Conservation (phyloP, 1,284 basidiomycete genomes). For the Austroboletus novae-zelandiae region DNA sequence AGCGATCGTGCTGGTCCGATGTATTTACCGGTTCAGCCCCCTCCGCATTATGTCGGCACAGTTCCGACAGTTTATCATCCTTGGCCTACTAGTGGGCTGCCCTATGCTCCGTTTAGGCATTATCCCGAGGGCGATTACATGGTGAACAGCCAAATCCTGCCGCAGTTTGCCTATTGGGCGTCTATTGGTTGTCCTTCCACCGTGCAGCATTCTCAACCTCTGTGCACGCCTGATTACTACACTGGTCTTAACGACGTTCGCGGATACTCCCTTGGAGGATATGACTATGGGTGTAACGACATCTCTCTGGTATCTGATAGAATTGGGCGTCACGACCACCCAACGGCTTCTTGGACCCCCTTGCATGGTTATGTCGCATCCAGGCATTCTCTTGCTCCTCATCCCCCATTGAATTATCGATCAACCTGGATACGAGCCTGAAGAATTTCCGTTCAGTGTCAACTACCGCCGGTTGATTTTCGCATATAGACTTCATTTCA, state of each 20-base stretch:
- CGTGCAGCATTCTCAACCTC: conserved; percentile 54
- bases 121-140: conserved; percentile 18
- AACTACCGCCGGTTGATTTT: conserved; percentile 20
- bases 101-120: conserved; percentile 31
- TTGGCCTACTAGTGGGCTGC: conserved; percentile 38
- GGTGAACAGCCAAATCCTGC: conserved; percentile 10
- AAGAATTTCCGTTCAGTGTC: conserved; percentile 21
- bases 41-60: conserved; percentile 28
- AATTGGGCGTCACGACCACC: conserved; percentile 35
- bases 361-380: conserved; percentile 37
- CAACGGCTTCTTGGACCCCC: conserved; percentile 43
- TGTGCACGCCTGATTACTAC: conserved; percentile 49
- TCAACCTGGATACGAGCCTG: conserved; percentile 52
- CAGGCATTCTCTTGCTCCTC: conserved; percentile 38
- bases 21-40: conserved; percentile 65
- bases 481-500: conserved; percentile 26
- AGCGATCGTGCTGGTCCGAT: conserved; percentile 49
- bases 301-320: conserved; percentile 43
- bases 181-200: conserved; percentile 35
- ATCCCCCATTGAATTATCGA: conserved; percentile 40
- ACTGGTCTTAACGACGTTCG: conserved; percentile 50
- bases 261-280: conserved; percentile 58
- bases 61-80: conserved; percentile 34
- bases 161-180: conserved; percentile 43
- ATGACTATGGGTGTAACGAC: conserved; percentile 51